Percentiles rank a stretch among this genome's conserved stretches.
These are phyloP conservation scores for Candida albicans DNA, from an alignment of 1,139 yeast species.

Conservation along the genomic window DNA sequence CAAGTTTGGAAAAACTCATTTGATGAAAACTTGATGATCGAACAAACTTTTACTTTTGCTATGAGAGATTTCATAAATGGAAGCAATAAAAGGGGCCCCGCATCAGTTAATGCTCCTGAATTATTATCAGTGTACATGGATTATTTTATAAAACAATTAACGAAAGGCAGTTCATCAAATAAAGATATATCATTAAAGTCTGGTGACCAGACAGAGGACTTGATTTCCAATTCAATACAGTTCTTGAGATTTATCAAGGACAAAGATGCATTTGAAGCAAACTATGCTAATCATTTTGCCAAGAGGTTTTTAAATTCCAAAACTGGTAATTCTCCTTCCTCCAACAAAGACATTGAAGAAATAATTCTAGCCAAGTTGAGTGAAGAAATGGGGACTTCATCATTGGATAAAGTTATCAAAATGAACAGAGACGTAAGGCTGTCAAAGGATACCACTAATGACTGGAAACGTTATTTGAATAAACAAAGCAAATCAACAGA, in stretches of 20 bases:
- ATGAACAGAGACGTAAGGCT: constrained; percentile 84
- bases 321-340: constrained; percentile 18
- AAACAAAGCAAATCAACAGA: constrained; percentile 19
- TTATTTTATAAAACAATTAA: constrained; percentile 61
- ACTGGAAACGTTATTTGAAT: constrained; percentile 41
- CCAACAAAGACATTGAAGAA: constrained; percentile 66
- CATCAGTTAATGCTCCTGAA: constrained; percentile 60
- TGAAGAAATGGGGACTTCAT: constrained; percentile 78
- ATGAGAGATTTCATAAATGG: constrained; percentile 63
- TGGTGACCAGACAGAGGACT: constrained; percentile 53
- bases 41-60: constrained; percentile 59
- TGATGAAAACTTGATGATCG: constrained; percentile 48
- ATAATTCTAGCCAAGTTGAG: constrained; percentile 67
- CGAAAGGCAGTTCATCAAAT: constrained; percentile 32
- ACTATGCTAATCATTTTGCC: constrained; percentile 87
- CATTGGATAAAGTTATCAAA: constrained; percentile 78
- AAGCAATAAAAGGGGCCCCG: constrained; percentile 14
- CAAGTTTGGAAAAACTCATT: constrained; percentile 49
- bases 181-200: constrained; percentile 31
- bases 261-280: constrained; percentile 83
- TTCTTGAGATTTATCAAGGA: constrained; percentile 73
- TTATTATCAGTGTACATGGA: constrained; percentile 75
- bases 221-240: constrained; percentile 55
- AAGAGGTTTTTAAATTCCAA: constrained; percentile 68
- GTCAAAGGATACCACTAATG: constrained; percentile 60